Evolutionary conservation across 768 basidiomycete genomes (phyloP), one percentile per base, ranked within the genome.

Genomic region (Lactarius vividus): DNA sequence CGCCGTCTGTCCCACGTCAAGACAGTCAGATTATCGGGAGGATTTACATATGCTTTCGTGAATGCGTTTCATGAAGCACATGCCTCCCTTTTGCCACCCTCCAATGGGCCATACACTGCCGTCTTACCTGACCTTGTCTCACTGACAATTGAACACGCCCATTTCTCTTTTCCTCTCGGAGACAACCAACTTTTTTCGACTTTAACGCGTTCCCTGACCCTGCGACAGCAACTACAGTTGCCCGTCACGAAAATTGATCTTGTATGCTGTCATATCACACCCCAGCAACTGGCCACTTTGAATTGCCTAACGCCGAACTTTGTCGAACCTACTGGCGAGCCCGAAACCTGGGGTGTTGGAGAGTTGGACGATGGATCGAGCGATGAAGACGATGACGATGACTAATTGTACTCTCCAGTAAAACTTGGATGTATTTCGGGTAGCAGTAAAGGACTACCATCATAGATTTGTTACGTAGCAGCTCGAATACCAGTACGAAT

Each of bases 141-240:
- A 13, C 31, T 61, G 49, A 37, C 52, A 9, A 66, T 69, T 11
- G 18, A 26, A 9, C 20, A 66, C 2, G 67, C 65, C 8, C 67
- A 69, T 33, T 66, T 68, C 40, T 67, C 65, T 2, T 68, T 66
- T 31, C 67, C 67, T 3, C 35, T 67, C 5, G 67, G 67, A 18
- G 28, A 67, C 16, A 7, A 15, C 9, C 35, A 66, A 28, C 67
- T 68, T 28, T 67, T 66, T 57, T 54, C 60, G 18, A 54, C 60
- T n/a, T 11, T 68, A n/a, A 58, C 29, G 53, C 46, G 60, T 29
- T 56, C 59, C 28, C 57, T 68, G 15, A 29, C 57, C 15, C 28
- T 29, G 56, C 67, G 67, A 39, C n/a, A 20, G 4, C 20, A 57
- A 4, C 31, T 54, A 31, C 55, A 54, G 13, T 57, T 44, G n/a